Evolutionary conservation across 2,329 filamentous ascomycete species (phyloP).

Genomic region (Cadophora sp.): DNA sequence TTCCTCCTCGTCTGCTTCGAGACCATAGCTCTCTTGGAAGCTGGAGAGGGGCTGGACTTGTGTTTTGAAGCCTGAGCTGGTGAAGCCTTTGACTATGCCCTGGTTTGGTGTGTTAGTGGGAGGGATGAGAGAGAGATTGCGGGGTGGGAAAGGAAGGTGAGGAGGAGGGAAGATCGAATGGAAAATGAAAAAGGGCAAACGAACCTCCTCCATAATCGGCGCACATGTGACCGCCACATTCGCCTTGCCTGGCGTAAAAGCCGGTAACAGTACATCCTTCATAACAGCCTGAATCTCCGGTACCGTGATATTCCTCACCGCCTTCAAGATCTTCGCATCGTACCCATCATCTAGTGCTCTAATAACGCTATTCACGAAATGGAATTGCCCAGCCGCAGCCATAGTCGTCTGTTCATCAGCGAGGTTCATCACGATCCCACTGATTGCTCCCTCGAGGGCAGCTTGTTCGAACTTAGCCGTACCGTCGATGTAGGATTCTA

Average conservation of each 20-base stretch:
- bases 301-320: conserved; percentile 76
- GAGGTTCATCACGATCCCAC: conserved; percentile 83
- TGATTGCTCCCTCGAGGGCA: conserved; percentile 83
- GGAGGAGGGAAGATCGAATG: conserved; percentile 10
- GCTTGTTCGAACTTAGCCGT: conserved; percentile 72
- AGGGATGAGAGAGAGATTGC: background rate
- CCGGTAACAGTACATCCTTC: conserved; percentile 74
- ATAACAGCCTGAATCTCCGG: conserved; percentile 81
- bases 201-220: conserved; percentile 82
- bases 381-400: conserved; percentile 79
- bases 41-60: conserved; percentile 75
- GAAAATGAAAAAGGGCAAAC: conserved; percentile 43
- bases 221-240: conserved; percentile 91
- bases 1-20: conserved; percentile 68
- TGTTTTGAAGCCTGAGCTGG: conserved; percentile 78
- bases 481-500: conserved; percentile 77
- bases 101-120: conserved; percentile 46
- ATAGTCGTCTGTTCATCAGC: conserved; percentile 91
- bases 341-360: conserved; percentile 78
- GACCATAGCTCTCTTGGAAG: conserved; percentile 90
- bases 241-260: conserved; percentile 80
- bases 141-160: background rate
- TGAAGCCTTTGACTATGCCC: conserved; percentile 78
- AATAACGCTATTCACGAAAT: conserved; percentile 83
- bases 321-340: conserved; percentile 76